Conservation (phyloP, 2,329 filamentous ascomycete species). For the Magnaporthiopsis incrustans region DNA sequence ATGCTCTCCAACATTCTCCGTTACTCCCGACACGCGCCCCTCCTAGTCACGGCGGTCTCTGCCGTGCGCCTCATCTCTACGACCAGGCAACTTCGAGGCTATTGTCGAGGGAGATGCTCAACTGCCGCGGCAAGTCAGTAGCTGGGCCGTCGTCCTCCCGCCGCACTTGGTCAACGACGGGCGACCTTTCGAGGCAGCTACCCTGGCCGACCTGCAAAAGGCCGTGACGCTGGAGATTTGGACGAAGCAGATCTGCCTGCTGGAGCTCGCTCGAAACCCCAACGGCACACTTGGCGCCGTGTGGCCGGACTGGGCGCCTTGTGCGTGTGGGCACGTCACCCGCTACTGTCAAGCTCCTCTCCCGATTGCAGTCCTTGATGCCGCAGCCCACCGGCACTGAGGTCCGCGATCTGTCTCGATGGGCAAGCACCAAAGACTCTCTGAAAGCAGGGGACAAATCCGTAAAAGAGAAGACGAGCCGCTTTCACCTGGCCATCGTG, state of each 20-base stretch:
- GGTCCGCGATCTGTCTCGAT: not conserved
- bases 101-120: no score
- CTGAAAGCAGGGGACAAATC: not conserved
- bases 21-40: conserved; percentile 19
- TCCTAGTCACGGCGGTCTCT: conserved; percentile 30
- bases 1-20: conserved; percentile 21
- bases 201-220: not conserved
- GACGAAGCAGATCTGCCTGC: conserved; percentile 1
- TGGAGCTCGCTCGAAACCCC: no score
- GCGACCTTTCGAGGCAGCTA: not conserved
- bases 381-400: not conserved
- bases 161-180: not conserved
- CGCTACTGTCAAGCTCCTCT: not conserved
- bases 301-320: not conserved
- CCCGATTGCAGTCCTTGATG: not conserved
- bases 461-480: conserved; percentile 15
- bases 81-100: conserved; percentile 17
- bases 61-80: conserved; percentile 34
- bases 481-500: conserved; percentile 47
- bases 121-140: no score
- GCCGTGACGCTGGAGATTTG: not conserved
- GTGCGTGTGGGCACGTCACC: not conserved
- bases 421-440: no score
- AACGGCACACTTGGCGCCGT: not conserved
- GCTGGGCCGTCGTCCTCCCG: conserved; percentile 1